These are phyloP conservation scores for Tolypocladium pustulatum DNA, from an alignment of 2,329 filamentous ascomycete species.

Conservation along the genomic window DNA sequence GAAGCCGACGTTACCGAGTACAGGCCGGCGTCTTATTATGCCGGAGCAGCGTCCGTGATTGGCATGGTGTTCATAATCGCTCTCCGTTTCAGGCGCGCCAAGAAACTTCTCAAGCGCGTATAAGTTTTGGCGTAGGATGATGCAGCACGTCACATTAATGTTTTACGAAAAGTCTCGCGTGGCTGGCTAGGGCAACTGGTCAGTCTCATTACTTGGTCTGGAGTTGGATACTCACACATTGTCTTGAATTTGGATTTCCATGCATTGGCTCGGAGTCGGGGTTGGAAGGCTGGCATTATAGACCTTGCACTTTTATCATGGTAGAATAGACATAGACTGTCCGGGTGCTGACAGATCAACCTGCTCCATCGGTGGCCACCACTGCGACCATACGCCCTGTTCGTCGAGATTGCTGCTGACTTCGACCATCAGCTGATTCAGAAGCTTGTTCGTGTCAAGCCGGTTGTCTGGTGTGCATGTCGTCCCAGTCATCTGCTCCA, in stretches of 20 bases:
- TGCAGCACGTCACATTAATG: not conserved
- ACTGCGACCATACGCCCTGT: conserved; percentile 16
- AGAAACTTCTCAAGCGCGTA: conserved; percentile 2
- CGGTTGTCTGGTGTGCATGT: not conserved
- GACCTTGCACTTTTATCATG: not conserved
- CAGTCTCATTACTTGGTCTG: not conserved
- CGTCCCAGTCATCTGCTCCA: not conserved
- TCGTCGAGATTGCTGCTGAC: conserved; percentile 16
- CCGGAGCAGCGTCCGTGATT: conserved; percentile 13
- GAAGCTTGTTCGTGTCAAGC: conserved; percentile 10
- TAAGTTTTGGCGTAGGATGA: not conserved
- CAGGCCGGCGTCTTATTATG: conserved; percentile 16
- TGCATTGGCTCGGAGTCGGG: not conserved
- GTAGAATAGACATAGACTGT: not conserved
- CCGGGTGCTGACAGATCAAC: conserved; percentile 6
- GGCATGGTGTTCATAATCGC: conserved; percentile 8
- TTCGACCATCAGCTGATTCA: conserved; percentile 13
- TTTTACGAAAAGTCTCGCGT: not conserved
- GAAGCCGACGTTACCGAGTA: conserved; percentile 9
- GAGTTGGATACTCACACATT: not conserved
- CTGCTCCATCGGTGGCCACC: conserved; percentile 14
- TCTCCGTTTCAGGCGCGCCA: conserved; percentile 3
- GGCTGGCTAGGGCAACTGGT: not conserved
- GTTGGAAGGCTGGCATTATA: not conserved
- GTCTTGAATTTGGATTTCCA: not conserved